Evolutionary conservation across 208 protist species (phyloP).

Genomic region (Crithidia expoeki): DNA sequence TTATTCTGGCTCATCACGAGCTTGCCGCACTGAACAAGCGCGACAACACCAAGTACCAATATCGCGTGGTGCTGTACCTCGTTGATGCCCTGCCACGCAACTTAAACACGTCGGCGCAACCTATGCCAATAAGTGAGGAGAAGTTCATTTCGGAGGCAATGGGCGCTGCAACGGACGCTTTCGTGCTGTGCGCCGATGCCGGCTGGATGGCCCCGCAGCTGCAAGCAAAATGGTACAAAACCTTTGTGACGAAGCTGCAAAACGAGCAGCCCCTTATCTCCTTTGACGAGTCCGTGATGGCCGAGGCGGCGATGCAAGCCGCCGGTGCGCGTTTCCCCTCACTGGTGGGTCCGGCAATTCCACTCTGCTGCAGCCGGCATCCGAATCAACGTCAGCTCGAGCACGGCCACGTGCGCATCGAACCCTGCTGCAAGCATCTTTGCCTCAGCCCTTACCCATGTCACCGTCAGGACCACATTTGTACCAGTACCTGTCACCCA

Average conservation of each 20-base stretch:
- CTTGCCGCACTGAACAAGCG: conserved; percentile 70
- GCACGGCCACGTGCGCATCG: conserved; percentile 52
- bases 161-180: conserved; percentile 49
- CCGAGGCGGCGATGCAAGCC: conserved; percentile 10
- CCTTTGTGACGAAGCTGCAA: conserved; percentile 68
- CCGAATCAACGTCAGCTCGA: conserved; percentile 74
- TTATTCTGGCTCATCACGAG: conserved; percentile 78
- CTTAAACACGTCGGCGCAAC: conserved; percentile 19
- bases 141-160: conserved; percentile 54
- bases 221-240: conserved; percentile 62
- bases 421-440: conserved; percentile 53
- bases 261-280: conserved; percentile 60
- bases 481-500: conserved; percentile 67
- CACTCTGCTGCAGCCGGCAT: conserved; percentile 80
- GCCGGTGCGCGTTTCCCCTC: conserved; percentile 46
- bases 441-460: conserved; percentile 72
- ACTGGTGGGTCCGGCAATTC: conserved; percentile 64
- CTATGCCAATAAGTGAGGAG: conserved; percentile 33
- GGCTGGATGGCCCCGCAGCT: conserved; percentile 70
- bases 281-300: conserved; percentile 10
- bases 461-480: conserved; percentile 60
- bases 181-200: conserved; percentile 77
- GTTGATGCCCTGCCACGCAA: conserved; percentile 46
- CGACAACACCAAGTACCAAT: conserved; percentile 54
- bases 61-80: conserved; percentile 77